Base-by-base conservation (phyloP, 1,284 basidiomycete genomes). In the Termitomyces sp. region DNA sequence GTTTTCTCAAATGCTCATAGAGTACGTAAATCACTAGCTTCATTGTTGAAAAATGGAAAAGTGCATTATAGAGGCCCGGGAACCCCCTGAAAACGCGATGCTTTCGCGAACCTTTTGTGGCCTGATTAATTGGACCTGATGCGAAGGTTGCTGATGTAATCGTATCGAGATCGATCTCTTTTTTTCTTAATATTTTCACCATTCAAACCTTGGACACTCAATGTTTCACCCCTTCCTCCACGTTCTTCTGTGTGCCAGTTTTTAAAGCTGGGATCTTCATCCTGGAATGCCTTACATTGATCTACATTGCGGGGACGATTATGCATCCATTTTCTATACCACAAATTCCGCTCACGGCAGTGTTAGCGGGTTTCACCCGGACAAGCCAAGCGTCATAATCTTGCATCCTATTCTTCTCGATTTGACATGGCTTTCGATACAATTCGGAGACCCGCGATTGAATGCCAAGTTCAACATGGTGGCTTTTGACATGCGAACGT, bases 381-480 rank as follows among this genome's bases (percentile, higher is more conserved):
- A 72, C 34, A 85, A 81, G 62, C 80, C 86, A 0, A 82, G 81
- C 0, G 70, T 88, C 56, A 74, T 86, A 49, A 72, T 89, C 53
- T 68, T 89, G 1, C 86, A 84, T 58, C 85, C 86, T 5, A 68
- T 76, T 24, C 81, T 84, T 61, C 71, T 90, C 48, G 85, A 87
- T 67, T 79, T 80, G 0, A 72, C 77, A 49, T 89, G 87, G 87
- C 70, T 86, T 54, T 72, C 75, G 28, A 69, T 76, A 21, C 87
- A 89, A 55, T 77, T 87, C 45, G 79, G 81, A 31, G 86, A 89
- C 65, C 77, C 77, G 1, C 76, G 87, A 38, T 69, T 90, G 33
- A 65, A 74, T 55, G 62, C 67, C 0, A 65, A 70, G 34, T 88
- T 75, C 66, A 90, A 90, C 63, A 64, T 89, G 21, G 80, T 90